Base-by-base conservation (phyloP, 495 filamentous ascomycete species). In the Aspergillus egyptiacus region DNA sequence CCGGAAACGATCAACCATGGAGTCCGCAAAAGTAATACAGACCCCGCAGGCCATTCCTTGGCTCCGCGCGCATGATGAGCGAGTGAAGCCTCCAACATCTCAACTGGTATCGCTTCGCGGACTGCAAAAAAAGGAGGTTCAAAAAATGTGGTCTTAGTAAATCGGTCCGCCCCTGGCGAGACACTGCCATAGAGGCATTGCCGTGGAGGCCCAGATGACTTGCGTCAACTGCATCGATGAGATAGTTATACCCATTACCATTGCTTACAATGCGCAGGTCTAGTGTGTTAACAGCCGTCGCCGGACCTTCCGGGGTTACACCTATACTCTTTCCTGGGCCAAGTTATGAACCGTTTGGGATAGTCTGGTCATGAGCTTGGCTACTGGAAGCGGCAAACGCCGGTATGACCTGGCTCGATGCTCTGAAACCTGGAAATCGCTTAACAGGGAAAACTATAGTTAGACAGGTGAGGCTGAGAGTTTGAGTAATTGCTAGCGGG, bases 281-380 rank as follows among this genome's bases (percentile, higher is more conserved):
- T 7, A 73, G 60, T n/a, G 13, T 55, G 45, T 39, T 68, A 62
- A 57, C 68, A 73, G 49, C 67, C 62, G 17, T 47, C 45, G 2
- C 55, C 64, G 7, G 55, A 58, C 69, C 69, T 71, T 7, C 68
- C 68, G 2, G 61, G 55, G 44, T 73, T 68, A 28, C 69, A 71
- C 17, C 46, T 36, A 33, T 68, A 71, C 4, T 14, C 40, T 10
- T 54, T 28, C 18, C 34, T n/a, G 17, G 9, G 9, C 28, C 28
- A 31, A 11, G 9, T 6, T 3, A 5, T 13, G 9, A 27, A 8
- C 4, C 8, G 4, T 27, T 4, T 27, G 5, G 24, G 24, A 8
- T 8, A 8, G 24, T 5, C 3, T 20, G 5, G 10, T 10, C 28
- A 28, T n/a, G 15, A 5, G 4, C 8, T 11, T 25, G 13, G 13